Conservation (phyloP, 805 yeast genomes). For the Candida palmyrensis region DNA sequence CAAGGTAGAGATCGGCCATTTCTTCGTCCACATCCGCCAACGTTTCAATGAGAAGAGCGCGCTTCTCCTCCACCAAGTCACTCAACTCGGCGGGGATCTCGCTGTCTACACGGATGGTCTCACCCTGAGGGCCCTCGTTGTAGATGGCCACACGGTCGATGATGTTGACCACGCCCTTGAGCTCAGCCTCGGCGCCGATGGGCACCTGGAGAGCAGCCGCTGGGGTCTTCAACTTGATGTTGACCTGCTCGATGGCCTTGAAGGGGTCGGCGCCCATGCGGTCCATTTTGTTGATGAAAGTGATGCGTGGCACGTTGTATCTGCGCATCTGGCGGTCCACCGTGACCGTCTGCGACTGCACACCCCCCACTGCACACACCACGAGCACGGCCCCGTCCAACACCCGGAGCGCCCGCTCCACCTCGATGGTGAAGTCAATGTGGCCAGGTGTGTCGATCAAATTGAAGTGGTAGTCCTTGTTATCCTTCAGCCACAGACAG, state of each 20-base stretch:
- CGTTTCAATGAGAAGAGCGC: slow-evolving; percentile 81
- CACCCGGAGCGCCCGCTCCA: slow-evolving; percentile 96
- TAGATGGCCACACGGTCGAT: slow-evolving; percentile 83
- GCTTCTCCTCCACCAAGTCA: slow-evolving; percentile 85
- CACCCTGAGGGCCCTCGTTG: slow-evolving; percentile 91
- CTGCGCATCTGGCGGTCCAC: slow-evolving; percentile 99
- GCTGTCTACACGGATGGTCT: slow-evolving; percentile 51
- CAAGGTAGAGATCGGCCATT: slow-evolving; percentile 88
- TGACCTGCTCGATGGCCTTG: slow-evolving; percentile 88
- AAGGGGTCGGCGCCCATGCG: slow-evolving; percentile 99
- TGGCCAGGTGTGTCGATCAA: slow-evolving; percentile 98
- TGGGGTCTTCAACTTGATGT: slow-evolving; percentile 79
- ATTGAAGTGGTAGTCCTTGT: slow-evolving; percentile 74
- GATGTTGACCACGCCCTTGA: slow-evolving; percentile 87
- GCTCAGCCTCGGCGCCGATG: slow-evolving; percentile 84
- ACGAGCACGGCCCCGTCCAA: slow-evolving; percentile 97
- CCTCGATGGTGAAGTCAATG: slow-evolving; percentile 97
- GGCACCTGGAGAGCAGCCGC: slow-evolving; percentile 99
- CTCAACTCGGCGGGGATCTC: slow-evolving; percentile 76
- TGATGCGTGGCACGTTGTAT: slow-evolving; percentile 93
- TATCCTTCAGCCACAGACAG: slow-evolving; percentile 88
- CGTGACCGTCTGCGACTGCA: slow-evolving; percentile 96
- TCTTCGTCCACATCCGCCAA: slow-evolving; percentile 98
- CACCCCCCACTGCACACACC: slow-evolving; percentile 98
- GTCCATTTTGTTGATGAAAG: slow-evolving; percentile 97